Base-by-base conservation (phyloP, 371 early-diverging fungal genomes). In the Nosema granulosis region DNA sequence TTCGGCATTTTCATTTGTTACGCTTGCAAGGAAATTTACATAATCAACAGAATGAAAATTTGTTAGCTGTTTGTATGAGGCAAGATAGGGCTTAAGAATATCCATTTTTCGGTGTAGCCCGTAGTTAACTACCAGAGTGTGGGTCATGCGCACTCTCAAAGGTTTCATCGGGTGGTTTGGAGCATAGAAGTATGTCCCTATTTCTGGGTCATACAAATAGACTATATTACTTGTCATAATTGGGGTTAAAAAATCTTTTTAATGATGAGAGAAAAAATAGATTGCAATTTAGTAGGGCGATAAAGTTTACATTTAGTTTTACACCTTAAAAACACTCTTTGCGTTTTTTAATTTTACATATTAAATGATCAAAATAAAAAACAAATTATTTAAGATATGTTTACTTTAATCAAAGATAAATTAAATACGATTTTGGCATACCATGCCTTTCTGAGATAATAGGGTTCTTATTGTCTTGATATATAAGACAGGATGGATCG, bases 1-100 rank as follows among this genome's bases (percentile, higher is more conserved):
- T 43, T 92, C 90, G 73, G 90, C 88, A 80, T 91, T 93, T 24
- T 95, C 95, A 0, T 95, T 93, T 0, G 92, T 92, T 0, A 96
- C 93, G 65, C 91, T 89, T 35, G 90, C 87, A 68, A 99, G 87
- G 84, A 96, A 98, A 79, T 95, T 92, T 75, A 99, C 92, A 82
- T 99, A 99, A 79, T 97, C 98, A 83, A 94, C 92, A 16, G 96
- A 90, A 84, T 99, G 99, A 83, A 97, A 99, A 74, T 92, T 91
- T 6, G 94, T 94, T 90, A 99, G 91, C 87, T 98, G 92, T 65
- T 88, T 87, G 62, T 89, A 88, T 29, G 92, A 91, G 49, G 95
- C 95, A n/a, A 92, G 89, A 26, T 84, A 86, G 3, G 94, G 93
- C 81, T 90, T 87, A 52, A 70, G 56, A 12, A 85, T 68, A 68